Percentiles rank a stretch among this genome's conserved stretches.
Conservation (phyloP, 371 early-diverging fungal species). For the Dinochytrium kinnereticum region DNA sequence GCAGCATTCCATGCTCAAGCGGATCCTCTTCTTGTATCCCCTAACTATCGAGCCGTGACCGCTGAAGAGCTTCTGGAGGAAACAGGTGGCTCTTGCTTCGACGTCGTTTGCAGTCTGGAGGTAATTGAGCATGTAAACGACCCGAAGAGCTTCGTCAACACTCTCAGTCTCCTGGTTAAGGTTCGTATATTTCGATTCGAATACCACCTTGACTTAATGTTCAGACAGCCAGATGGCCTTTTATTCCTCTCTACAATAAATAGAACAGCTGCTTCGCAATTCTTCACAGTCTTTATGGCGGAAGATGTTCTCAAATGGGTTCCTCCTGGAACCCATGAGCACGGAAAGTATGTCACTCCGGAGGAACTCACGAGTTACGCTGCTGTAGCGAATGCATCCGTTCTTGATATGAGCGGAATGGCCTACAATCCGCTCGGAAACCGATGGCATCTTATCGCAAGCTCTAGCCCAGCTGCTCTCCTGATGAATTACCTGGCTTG, state of each 20-base stretch:
- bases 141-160: conserved; percentile 70
- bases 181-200: conserved; percentile 30
- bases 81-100: conserved; percentile 65
- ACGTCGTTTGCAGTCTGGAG: conserved; percentile 86
- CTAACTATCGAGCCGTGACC: conserved; percentile 45
- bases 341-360: conserved; percentile 81
- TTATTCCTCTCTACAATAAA: conserved; percentile 91
- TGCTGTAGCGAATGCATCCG: not conserved
- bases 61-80: conserved; percentile 67
- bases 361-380: conserved; percentile 56
- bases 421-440: conserved; percentile 35
- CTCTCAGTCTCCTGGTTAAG: conserved; percentile 68
- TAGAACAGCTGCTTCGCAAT: conserved; percentile 76
- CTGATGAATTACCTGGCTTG: conserved; percentile 8
- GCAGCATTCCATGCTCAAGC: conserved; percentile 73
- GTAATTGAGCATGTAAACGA: conserved; percentile 92
- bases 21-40: conserved; percentile 45
- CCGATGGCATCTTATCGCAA: conserved; percentile 40
- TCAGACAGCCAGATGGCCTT: conserved; percentile 67
- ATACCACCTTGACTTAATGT: not conserved
- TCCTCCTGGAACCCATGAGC: conserved; percentile 87
- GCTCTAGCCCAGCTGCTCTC: not conserved
- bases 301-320: conserved; percentile 83
- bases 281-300: conserved; percentile 83
- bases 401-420: conserved; percentile 39